These are phyloP conservation scores for Periconia sp. DNA, from an alignment of 2,329 filamentous ascomycete species.

Conservation along the genomic window DNA sequence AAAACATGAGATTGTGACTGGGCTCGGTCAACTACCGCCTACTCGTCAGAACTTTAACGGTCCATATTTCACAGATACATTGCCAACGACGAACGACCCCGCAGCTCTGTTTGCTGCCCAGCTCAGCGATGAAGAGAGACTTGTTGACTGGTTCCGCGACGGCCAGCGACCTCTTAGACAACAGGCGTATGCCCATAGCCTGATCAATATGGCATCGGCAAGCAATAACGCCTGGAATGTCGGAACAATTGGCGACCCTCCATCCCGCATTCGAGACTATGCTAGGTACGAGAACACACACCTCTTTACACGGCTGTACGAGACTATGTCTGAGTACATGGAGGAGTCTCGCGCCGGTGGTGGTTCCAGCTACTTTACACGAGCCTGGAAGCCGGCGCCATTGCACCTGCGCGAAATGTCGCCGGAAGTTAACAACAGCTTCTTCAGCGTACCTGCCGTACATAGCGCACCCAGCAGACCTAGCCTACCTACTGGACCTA, in stretches of 20 bases:
- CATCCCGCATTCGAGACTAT: background rate
- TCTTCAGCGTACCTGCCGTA: too few species aligned
- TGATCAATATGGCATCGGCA: constrained; percentile 26
- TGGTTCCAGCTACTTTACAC: constrained; percentile 48
- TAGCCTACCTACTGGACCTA: too few species aligned
- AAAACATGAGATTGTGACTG: constrained; percentile 29
- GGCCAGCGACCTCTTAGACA: constrained; percentile 33
- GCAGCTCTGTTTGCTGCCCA: constrained; percentile 28
- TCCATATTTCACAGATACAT: constrained; percentile 43
- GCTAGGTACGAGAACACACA: constrained; percentile 35
- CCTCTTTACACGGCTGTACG: constrained; percentile 49
- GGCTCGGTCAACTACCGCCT: constrained; percentile 28
- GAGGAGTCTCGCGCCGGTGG: constrained; percentile 30
- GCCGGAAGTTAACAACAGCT: constrained; percentile 46
- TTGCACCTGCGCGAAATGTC: constrained; percentile 48
- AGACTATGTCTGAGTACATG: constrained; percentile 51
- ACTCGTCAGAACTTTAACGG: constrained; percentile 45
- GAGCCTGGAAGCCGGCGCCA: constrained; percentile 43
- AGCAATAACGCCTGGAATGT: constrained; percentile 13
- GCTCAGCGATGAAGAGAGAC: constrained; percentile 40
- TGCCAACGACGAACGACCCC: constrained; percentile 34
- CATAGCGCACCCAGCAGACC: too few species aligned
- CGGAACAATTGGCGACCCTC: constrained; percentile 20
- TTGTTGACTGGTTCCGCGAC: constrained; percentile 51
- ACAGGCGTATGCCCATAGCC: constrained; percentile 28